Evolutionary conservation across 2,329 filamentous ascomycete species (phyloP).

Genomic region (Colletotrichum sojae): DNA sequence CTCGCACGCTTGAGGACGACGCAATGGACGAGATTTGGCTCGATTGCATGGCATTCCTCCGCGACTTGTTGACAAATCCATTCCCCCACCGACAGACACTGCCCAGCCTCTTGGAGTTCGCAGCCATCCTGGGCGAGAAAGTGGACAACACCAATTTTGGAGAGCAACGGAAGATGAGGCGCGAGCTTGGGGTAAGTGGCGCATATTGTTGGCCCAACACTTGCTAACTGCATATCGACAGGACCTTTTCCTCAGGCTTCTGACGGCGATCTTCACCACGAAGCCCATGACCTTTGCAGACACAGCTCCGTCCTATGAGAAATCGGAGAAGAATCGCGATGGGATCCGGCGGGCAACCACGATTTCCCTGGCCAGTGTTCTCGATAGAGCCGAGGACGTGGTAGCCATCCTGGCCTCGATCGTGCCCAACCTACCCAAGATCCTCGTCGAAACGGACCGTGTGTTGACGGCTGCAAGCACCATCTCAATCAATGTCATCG

Average conservation of each 20-base stretch:
- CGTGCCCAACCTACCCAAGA: constrained; percentile 84
- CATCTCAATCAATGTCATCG: constrained; percentile 87
- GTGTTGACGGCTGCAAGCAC: constrained; percentile 82
- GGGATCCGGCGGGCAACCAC: constrained; percentile 54
- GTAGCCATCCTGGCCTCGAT: constrained; percentile 84
- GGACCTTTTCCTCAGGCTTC: constrained; percentile 89
- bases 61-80: constrained; percentile 91
- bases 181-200: constrained; percentile 83
- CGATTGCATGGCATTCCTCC: constrained; percentile 92
- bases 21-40: constrained; percentile 98
- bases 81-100: constrained; percentile 94
- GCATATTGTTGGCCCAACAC: too few species aligned
- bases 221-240: constrained; percentile 55
- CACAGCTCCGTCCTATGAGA: constrained; percentile 51
- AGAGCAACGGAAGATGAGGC: constrained; percentile 91
- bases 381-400: constrained; percentile 78
- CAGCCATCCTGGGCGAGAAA: constrained; percentile 91
- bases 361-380: constrained; percentile 49
- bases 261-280: constrained; percentile 95
- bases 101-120: constrained; percentile 88
- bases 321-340: constrained; percentile 56
- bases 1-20: constrained; percentile 92
- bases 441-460: constrained; percentile 88
- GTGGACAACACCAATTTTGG: constrained; percentile 98
- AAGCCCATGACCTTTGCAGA: constrained; percentile 82